These are phyloP conservation scores for Mycena haematopus DNA, from an alignment of 768 basidiomycete species.

Conservation along the genomic window DNA sequence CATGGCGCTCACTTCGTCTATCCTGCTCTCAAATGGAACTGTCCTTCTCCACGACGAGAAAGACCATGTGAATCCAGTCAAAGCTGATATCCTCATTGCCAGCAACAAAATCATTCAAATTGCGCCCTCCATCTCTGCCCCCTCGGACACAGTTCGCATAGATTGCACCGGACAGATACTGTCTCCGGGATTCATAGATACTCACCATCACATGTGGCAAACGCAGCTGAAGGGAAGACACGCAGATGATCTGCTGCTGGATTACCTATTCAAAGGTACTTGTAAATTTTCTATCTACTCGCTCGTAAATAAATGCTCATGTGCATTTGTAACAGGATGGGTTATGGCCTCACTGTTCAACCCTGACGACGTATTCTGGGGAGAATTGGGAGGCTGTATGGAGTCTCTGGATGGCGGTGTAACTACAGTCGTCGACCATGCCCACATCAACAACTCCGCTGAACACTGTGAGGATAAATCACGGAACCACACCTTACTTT, in stretches of 20 bases:
- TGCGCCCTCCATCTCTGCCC: constrained; percentile 4
- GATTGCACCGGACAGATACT: constrained; percentile 26
- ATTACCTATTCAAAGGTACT: constrained; percentile 25
- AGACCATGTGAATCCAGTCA: constrained; percentile 17
- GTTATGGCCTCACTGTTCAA: constrained; percentile 9
- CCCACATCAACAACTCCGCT: constrained; percentile 22
- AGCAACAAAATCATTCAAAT: constrained; percentile 21
- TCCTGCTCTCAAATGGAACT: constrained; percentile 22
- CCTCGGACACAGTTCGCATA: not conserved
- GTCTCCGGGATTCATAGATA: constrained; percentile 26
- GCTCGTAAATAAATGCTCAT: no score
- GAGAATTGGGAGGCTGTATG: constrained; percentile 23
- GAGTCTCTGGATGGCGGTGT: constrained; percentile 24
- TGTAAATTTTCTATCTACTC: not conserved
- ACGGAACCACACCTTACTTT: not conserved
- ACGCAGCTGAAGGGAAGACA: constrained; percentile 28
- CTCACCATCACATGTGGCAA: constrained; percentile 29
- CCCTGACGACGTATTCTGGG: constrained; percentile 27
- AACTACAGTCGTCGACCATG: constrained; percentile 27
- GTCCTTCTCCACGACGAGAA: constrained; percentile 22
- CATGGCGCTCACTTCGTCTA: constrained; percentile 9
- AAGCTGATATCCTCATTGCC: constrained; percentile 22
- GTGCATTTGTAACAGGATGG: constrained; percentile 4
- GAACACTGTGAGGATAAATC: constrained; percentile 13
- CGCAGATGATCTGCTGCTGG: constrained; percentile 19